Percentiles rank a stretch among this genome's conserved stretches.
phyloP scores from a whole-genome alignment of 2,329 filamentous ascomycete genomes.

The Lithohypha guttulata region DNA sequence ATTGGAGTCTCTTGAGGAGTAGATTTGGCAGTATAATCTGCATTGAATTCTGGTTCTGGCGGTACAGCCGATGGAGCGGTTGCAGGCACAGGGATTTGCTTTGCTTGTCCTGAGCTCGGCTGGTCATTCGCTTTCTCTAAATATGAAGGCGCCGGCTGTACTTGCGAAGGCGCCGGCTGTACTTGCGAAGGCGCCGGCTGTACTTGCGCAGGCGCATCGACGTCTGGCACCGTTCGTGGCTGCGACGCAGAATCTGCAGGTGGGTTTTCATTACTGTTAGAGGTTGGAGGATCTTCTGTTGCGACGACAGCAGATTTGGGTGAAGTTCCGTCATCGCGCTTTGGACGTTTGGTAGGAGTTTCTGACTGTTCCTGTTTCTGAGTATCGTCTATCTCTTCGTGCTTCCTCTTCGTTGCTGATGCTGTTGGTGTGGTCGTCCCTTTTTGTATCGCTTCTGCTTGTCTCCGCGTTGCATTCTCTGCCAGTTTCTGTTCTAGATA shows the following conservation, averaged over 20 bases:
- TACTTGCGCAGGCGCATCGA: neutral
- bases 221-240: neutral
- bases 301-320: too few species aligned
- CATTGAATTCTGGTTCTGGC: conserved; percentile 26
- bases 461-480: conserved; percentile 16
- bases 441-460: conserved; percentile 16
- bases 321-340: conserved; percentile 10
- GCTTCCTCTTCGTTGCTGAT: conserved; percentile 16
- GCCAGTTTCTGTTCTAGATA: conserved; percentile 20
- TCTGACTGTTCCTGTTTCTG: conserved; percentile 10
- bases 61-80: too few species aligned
- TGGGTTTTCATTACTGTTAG: conserved; percentile 9
- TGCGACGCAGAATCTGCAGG: conserved; percentile 8
- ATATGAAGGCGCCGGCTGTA: neutral
- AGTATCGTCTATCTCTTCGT: conserved; percentile 11
- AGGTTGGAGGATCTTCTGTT: conserved; percentile 2
- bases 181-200: neutral
- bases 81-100: neutral
- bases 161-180: neutral
- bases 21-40: conserved; percentile 21
- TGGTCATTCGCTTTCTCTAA: neutral
- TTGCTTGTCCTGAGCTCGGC: too few species aligned
- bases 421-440: conserved; percentile 16
- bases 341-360: conserved; percentile 18
- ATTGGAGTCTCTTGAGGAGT: conserved; percentile 23